Conservation (phyloP, 2,329 filamentous ascomycete species). For the Ilyonectria destructans region DNA sequence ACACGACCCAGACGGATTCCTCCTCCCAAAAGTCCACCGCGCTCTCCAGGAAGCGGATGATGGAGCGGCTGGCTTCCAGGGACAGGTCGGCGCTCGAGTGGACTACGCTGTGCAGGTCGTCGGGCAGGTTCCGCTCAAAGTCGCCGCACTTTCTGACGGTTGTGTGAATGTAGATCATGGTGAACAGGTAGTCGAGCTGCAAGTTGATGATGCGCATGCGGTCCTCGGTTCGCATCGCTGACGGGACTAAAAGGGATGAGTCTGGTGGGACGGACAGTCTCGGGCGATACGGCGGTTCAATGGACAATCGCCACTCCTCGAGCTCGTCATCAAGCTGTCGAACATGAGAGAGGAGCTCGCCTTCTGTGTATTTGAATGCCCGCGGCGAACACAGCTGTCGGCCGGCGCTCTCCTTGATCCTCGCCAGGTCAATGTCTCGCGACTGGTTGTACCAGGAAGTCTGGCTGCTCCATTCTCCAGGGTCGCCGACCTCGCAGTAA, state of each 20-base stretch:
- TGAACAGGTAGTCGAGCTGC: slow-evolving; percentile 41
- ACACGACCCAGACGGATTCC: slow-evolving; percentile 38
- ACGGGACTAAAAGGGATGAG: slow-evolving; percentile 5
- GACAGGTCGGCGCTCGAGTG: slow-evolving; percentile 40
- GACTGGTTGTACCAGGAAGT: slow-evolving; percentile 13
- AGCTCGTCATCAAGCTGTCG: slow-evolving; percentile 53
- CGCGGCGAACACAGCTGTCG: slow-evolving; percentile 12
- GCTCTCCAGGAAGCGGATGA: slow-evolving; percentile 38
- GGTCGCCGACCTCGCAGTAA: not conserved
- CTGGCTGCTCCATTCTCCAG: slow-evolving; percentile 12
- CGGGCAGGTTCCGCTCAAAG: slow-evolving; percentile 36
- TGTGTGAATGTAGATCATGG: slow-evolving; percentile 41
- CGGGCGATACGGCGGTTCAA: slow-evolving; percentile 38
- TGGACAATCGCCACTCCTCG: slow-evolving; percentile 51
- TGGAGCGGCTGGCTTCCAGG: slow-evolving; percentile 39
- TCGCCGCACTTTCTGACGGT: slow-evolving; percentile 40
- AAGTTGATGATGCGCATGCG: slow-evolving; percentile 35
- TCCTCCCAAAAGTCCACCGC: slow-evolving; percentile 40
- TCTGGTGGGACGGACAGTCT: slow-evolving; percentile 31
- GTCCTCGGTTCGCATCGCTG: slow-evolving; percentile 21
- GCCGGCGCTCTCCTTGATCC: slow-evolving; percentile 4
- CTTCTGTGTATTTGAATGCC: slow-evolving; percentile 42
- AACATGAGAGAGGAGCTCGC: slow-evolving; percentile 46
- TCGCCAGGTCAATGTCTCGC: slow-evolving; percentile 3
- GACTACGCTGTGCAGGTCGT: slow-evolving; percentile 38